A percentile compares a stretch with the other conserved stretches of the same genome.
These are phyloP conservation scores for Pseudopithomyces chartarum DNA, from an alignment of 2,329 filamentous ascomycete genomes.

Conservation along the genomic window DNA sequence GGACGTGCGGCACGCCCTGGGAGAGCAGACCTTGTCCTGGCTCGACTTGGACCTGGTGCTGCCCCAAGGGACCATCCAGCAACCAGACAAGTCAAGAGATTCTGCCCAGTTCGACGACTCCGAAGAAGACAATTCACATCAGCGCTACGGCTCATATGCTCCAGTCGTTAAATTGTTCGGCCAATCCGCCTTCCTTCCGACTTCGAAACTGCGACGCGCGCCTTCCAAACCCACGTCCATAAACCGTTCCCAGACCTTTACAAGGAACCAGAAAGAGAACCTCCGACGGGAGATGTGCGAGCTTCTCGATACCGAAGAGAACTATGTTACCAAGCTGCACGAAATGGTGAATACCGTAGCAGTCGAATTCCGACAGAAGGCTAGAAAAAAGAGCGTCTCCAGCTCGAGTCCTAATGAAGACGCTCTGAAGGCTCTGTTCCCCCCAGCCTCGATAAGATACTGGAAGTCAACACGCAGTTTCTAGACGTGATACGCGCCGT, in stretches of 20 bases:
- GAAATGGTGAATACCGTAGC: slow-evolving; percentile 83
- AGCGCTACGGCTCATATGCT: slow-evolving; percentile 78
- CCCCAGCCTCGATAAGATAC: slow-evolving; percentile 76
- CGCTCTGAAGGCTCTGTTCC: slow-evolving; percentile 79
- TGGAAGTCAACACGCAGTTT: slow-evolving; percentile 81
- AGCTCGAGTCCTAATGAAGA: slow-evolving; percentile 74
- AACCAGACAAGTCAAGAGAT: slow-evolving; percentile 47
- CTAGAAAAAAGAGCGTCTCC: slow-evolving; percentile 59
- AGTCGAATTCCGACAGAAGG: slow-evolving; percentile 75
- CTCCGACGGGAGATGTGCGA: slow-evolving; percentile 88
- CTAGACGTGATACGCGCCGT: slow-evolving; percentile 75
- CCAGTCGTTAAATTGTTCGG: slow-evolving; percentile 79
- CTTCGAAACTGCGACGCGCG: slow-evolving; percentile 79
- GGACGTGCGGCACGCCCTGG: slow-evolving; percentile 75
- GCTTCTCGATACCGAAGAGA: slow-evolving; percentile 89
- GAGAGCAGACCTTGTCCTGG: slow-evolving; percentile 81
- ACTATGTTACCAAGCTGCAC: slow-evolving; percentile 87
- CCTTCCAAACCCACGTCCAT: slow-evolving; percentile 84
- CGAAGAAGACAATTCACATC: slow-evolving; percentile 69
- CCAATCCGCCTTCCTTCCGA: slow-evolving; percentile 84
- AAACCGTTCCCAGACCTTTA: slow-evolving; percentile 77
- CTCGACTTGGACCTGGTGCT: slow-evolving; percentile 87
- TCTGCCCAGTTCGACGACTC: slow-evolving; percentile 64
- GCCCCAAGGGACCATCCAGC: slow-evolving; percentile 72
- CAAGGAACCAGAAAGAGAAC: slow-evolving; percentile 80